Evolutionary conservation across 345 rosid genomes (phyloP).

Genomic region (Euphorbia lathyris): DNA sequence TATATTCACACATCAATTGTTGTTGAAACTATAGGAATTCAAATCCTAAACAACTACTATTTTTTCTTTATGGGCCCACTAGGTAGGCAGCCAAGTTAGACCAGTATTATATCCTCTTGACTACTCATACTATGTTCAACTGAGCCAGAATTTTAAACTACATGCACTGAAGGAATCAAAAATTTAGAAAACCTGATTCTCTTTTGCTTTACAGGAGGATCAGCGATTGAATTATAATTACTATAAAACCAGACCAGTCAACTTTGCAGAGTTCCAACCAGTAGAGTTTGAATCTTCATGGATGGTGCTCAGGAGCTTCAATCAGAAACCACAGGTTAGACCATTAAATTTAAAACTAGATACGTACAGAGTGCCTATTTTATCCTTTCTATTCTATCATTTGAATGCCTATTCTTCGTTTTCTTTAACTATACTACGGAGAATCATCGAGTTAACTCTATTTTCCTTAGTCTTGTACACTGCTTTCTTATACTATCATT

Average conservation of each 20-base stretch:
- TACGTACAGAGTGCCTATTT: too few relatives aligned
- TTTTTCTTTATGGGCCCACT: background rate
- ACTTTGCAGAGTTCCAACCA: background rate
- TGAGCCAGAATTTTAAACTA: background rate
- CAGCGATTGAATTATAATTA: background rate
- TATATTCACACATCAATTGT: background rate
- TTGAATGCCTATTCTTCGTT: background rate
- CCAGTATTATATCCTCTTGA: background rate
- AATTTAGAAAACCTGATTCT: background rate
- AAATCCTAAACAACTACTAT: too few relatives aligned
- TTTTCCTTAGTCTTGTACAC: too few relatives aligned
- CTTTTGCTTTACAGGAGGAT: background rate
- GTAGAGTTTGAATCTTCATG: conserved; percentile 17
- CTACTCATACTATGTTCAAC: too few relatives aligned
- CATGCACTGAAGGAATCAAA: background rate
- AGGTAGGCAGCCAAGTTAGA: background rate
- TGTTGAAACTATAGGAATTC: background rate
- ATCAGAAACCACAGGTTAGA: conserved; percentile 28
- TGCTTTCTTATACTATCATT: too few relatives aligned
- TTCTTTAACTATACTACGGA: too few relatives aligned
- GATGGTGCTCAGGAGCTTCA: conserved; percentile 20
- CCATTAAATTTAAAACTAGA: background rate
- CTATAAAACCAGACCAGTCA: background rate
- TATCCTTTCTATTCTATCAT: background rate
- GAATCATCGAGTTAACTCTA: too few relatives aligned